These are phyloP conservation scores for Claviceps pusilla DNA, from an alignment of 2,329 filamentous ascomycete species.

Conservation along the genomic window DNA sequence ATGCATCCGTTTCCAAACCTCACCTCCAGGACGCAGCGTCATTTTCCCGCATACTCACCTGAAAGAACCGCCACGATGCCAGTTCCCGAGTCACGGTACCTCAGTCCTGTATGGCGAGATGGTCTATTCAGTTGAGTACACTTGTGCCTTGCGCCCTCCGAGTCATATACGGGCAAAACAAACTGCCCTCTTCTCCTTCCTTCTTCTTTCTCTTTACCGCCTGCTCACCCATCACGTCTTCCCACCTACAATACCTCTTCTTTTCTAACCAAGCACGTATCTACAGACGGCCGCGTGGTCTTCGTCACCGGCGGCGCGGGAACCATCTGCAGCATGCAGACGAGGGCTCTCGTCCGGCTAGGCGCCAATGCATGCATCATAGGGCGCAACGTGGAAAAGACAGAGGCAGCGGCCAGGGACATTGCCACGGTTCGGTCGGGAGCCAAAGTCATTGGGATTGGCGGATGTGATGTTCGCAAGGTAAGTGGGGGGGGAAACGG, in stretches of 20 bases:
- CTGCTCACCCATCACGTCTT: too few species aligned
- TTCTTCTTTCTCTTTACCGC: not conserved
- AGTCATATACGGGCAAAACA: too few species aligned
- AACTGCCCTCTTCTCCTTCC: not conserved
- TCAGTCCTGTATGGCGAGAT: conserved; percentile 75
- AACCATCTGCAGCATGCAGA: conserved; percentile 87
- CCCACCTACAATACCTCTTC: too few species aligned
- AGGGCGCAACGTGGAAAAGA: conserved; percentile 79
- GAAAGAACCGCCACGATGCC: conserved; percentile 35
- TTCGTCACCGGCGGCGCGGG: conserved; percentile 94
- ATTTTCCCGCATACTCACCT: not conserved
- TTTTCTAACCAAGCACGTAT: not conserved
- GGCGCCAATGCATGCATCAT: conserved; percentile 91
- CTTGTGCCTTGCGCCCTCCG: not conserved
- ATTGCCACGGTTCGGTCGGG: conserved; percentile 67
- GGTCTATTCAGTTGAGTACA: conserved; percentile 57
- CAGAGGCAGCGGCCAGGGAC: conserved; percentile 61
- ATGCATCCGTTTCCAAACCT: not conserved
- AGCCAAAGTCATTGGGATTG: conserved; percentile 75
- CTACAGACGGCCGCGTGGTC: conserved; percentile 67
- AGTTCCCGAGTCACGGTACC: conserved; percentile 55
- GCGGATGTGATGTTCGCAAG: conserved; percentile 63
- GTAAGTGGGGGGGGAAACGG: conserved; percentile 15
- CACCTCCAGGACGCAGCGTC: not conserved
- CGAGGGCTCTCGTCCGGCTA: conserved; percentile 75